Evolutionary conservation across 768 basidiomycete species (phyloP).

Genomic region (Chlorophyllum brunneum): DNA sequence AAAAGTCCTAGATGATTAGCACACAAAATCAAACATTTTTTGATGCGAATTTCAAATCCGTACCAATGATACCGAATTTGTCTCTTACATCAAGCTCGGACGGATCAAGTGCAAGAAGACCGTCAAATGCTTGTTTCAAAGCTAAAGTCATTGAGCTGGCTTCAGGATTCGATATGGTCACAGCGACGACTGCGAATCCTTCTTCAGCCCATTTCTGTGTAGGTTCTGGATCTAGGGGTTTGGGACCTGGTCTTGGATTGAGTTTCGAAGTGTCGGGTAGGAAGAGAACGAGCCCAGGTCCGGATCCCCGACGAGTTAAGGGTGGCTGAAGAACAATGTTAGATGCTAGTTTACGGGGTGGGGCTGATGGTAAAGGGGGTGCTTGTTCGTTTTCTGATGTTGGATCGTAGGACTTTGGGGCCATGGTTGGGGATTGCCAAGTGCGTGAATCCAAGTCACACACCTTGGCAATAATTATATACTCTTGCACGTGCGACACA

Average conservation of each 20-base stretch:
- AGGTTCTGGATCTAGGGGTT: constrained; percentile 45
- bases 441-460: too few relatives aligned
- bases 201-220: constrained; percentile 53
- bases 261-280: constrained; percentile 29
- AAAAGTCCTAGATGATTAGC: background rate
- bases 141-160: constrained; percentile 21
- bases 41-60: constrained; percentile 7
- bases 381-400: constrained; percentile 35
- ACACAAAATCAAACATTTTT: background rate
- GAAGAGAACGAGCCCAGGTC: constrained; percentile 44
- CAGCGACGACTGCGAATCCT: constrained; percentile 43
- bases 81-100: constrained; percentile 35
- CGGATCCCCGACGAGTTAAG: constrained; percentile 42
- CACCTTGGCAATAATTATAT: too few relatives aligned
- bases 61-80: constrained; percentile 44
- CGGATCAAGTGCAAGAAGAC: constrained; percentile 27
- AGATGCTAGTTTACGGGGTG: constrained; percentile 25
- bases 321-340: constrained; percentile 41
- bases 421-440: constrained; percentile 11
- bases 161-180: constrained; percentile 20
- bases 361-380: constrained; percentile 39
- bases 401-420: constrained; percentile 30
- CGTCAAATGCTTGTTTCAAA: constrained; percentile 30
- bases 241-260: constrained; percentile 18
- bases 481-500: too few relatives aligned